Evolutionary conservation across 2,329 filamentous ascomycete genomes (phyloP).

Genomic region (Venturiaceae sp.): DNA sequence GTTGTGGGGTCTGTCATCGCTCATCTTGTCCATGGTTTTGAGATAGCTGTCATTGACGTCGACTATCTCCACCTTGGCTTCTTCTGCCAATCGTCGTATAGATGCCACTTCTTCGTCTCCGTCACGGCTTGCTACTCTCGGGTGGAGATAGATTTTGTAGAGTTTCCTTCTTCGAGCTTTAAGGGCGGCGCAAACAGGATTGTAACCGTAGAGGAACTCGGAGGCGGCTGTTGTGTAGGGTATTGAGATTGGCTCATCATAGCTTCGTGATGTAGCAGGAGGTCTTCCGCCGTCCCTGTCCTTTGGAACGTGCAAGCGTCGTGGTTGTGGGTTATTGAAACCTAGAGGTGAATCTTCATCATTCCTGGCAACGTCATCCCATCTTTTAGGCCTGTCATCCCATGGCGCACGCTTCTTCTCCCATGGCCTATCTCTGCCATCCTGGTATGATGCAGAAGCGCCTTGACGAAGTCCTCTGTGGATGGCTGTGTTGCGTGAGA

Average conservation of each 20-base stretch:
- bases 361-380: background rate
- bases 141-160: constrained; percentile 69
- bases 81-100: constrained; percentile 15
- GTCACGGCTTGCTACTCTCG: constrained; percentile 12
- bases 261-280: constrained; percentile 19
- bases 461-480: background rate
- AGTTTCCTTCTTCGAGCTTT: constrained; percentile 59
- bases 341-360: background rate
- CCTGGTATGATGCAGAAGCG: background rate
- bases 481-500: background rate
- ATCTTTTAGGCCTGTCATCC: background rate
- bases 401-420: background rate
- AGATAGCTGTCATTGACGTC: constrained; percentile 53
- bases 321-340: background rate
- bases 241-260: constrained; percentile 26
- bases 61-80: constrained; percentile 43
- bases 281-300: constrained; percentile 9
- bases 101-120: background rate
- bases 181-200: constrained; percentile 71
- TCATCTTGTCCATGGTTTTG: constrained; percentile 73
- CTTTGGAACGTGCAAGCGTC: background rate
- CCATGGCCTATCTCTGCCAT: background rate
- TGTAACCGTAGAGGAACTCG: constrained; percentile 81
- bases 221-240: constrained; percentile 78
- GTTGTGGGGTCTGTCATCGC: constrained; percentile 75